A percentile compares a stretch with the other conserved stretches of the same genome.
These are phyloP conservation scores for Aspergillus novofumigatus DNA, from an alignment of 2,329 filamentous ascomycete species.

Conservation along the genomic window DNA sequence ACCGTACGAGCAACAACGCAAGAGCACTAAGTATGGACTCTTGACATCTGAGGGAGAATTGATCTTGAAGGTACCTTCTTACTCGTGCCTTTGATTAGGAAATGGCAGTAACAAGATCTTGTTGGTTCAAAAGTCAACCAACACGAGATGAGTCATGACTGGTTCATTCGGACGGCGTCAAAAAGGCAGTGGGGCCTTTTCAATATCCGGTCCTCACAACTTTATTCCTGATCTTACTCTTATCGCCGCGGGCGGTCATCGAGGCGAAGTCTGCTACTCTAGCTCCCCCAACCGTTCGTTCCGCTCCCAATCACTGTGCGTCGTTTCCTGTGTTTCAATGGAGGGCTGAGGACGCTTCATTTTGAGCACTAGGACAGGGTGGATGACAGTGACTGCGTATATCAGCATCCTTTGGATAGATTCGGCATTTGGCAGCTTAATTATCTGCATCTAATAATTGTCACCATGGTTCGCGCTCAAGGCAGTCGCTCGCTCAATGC, in stretches of 20 bases:
- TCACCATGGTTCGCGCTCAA: conserved; percentile 27
- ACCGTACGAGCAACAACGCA: too few relatives aligned
- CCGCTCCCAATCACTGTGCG: conserved; percentile 5
- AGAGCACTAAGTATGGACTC: too few relatives aligned
- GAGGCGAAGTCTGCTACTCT: conserved; percentile 1
- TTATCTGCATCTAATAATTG: conserved; percentile 4
- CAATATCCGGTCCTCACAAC: neutral
- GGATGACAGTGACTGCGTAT: neutral
- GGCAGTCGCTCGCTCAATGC: conserved; percentile 23
- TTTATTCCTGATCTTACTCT: conserved; percentile 3
- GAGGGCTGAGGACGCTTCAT: neutral
- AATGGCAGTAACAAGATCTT: neutral
- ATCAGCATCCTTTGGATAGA: neutral
- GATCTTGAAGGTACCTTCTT: neutral
- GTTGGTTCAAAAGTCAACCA: neutral
- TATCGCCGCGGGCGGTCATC: neutral
- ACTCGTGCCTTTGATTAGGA: too few relatives aligned
- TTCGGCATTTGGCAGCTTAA: neutral
- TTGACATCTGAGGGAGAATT: too few relatives aligned
- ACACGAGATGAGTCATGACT: neutral
- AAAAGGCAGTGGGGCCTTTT: conserved; percentile 2
- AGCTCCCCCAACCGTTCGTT: neutral
- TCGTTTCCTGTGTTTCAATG: conserved; percentile 2
- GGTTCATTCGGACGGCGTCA: neutral
- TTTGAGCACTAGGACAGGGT: neutral